A percentile compares a stretch with the other conserved stretches of the same genome.
Evolutionary conservation across 768 basidiomycete genomes (phyloP).

Genomic region (Termitomyces sp.): DNA sequence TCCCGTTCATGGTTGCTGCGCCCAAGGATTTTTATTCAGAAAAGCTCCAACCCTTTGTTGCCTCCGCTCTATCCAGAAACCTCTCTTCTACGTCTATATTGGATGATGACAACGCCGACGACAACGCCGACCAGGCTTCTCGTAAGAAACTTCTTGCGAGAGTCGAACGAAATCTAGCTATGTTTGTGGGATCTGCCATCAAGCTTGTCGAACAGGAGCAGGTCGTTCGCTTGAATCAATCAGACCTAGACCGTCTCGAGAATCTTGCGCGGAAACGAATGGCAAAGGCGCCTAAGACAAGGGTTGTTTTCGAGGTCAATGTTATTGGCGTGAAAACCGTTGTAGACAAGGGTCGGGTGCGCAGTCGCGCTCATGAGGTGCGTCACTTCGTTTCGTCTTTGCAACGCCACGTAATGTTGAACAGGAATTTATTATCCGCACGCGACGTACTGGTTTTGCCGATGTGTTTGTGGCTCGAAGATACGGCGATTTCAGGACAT

Average conservation of each 20-base stretch:
- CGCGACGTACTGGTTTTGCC: constrained; percentile 60
- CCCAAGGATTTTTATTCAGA: constrained; percentile 90
- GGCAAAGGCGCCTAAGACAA: constrained; percentile 38
- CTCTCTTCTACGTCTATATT: constrained; percentile 56
- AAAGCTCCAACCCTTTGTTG: constrained; percentile 93
- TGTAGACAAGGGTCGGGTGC: constrained; percentile 76
- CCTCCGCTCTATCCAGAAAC: constrained; percentile 76
- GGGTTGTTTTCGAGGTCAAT: constrained; percentile 81
- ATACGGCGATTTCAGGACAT: constrained; percentile 91
- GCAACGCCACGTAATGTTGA: constrained; percentile 6
- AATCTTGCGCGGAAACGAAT: constrained; percentile 59
- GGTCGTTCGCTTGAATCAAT: constrained; percentile 83
- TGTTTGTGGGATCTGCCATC: constrained; percentile 78
- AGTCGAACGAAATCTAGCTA: constrained; percentile 77
- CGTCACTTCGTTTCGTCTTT: constrained; percentile 18
- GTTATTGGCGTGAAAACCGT: constrained; percentile 84
- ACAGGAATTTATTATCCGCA: constrained; percentile 94
- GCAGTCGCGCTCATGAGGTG: constrained; percentile 86
- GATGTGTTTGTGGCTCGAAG: constrained; percentile 89
- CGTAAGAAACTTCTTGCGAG: constrained; percentile 69
- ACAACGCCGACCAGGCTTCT: constrained; percentile 44
- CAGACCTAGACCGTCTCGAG: constrained; percentile 79
- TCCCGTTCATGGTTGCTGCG: constrained; percentile 89
- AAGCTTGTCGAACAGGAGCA: constrained; percentile 85
- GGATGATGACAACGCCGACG: constrained; percentile 46